These are phyloP conservation scores for Onygenales sp. DNA, from an alignment of 2,329 filamentous ascomycete genomes.

Conservation along the genomic window DNA sequence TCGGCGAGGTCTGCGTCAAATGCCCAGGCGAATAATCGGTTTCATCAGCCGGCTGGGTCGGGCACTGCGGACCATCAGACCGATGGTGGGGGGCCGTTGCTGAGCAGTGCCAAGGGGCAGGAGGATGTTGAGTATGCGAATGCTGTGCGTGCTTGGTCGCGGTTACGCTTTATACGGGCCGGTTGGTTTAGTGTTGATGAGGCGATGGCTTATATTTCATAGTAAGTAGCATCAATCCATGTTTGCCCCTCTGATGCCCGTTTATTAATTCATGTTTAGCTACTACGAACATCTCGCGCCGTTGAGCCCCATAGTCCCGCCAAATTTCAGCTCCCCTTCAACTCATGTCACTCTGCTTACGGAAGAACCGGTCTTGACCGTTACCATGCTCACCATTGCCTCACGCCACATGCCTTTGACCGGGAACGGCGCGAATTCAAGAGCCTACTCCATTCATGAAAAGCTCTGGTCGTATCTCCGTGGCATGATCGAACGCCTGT, in stretches of 20 bases:
- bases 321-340: constrained; percentile 75
- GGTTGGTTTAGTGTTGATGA: constrained; percentile 95
- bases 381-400: constrained; percentile 83
- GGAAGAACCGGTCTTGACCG: constrained; percentile 85
- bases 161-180: constrained; percentile 88
- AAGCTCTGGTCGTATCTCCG: constrained; percentile 91
- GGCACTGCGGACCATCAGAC: constrained; percentile 24
- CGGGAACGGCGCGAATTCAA: constrained; percentile 69
- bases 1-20: constrained; percentile 25
- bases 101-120: neutral
- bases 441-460: constrained; percentile 86
- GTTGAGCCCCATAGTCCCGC: constrained; percentile 85
- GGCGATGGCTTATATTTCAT: constrained; percentile 87
- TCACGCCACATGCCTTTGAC: constrained; percentile 75
- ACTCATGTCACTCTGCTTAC: constrained; percentile 71
- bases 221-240: constrained; percentile 45
- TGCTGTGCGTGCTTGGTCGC: constrained; percentile 77
- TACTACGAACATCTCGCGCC: constrained; percentile 90
- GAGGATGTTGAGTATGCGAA: constrained; percentile 41
- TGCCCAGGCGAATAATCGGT: constrained; percentile 29
- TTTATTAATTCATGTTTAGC: constrained; percentile 33
- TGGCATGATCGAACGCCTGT: constrained; percentile 87
- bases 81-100: neutral
- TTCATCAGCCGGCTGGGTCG: constrained; percentile 44
- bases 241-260: constrained; percentile 5